A percentile compares a stretch with the other conserved stretches of the same genome.
Conservation (phyloP, 1,284 basidiomycete species). For the Leccinum huronense region DNA sequence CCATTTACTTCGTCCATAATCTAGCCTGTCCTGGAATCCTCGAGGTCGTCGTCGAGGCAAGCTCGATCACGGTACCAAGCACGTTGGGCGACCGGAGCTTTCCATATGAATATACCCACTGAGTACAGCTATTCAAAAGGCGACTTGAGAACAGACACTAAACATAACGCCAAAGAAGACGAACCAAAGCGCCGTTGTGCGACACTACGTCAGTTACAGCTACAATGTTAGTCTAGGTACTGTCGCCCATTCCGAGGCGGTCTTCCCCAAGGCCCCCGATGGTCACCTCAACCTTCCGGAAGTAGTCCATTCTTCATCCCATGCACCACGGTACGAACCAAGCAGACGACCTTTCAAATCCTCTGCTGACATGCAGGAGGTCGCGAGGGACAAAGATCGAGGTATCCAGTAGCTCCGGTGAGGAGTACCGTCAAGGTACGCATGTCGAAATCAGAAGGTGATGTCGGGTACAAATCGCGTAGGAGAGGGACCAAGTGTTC, state of each 20-base stretch:
- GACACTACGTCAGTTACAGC: slow-evolving; percentile 82
- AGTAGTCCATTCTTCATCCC: slow-evolving; percentile 87
- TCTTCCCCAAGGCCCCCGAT: slow-evolving; percentile 84
- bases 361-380: slow-evolving; percentile 63
- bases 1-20: slow-evolving; percentile 98
- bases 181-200: slow-evolving; percentile 94
- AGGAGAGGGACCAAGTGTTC: slow-evolving; percentile 62
- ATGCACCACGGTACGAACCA: slow-evolving; percentile 90
- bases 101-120: slow-evolving; percentile 99
- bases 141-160: slow-evolving; percentile 1
- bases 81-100: slow-evolving; percentile 93
- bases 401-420: slow-evolving; percentile 96
- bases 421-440: slow-evolving; percentile 81
- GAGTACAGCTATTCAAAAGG: slow-evolving; percentile 64
- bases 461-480: slow-evolving; percentile 55
- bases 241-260: slow-evolving; percentile 71
- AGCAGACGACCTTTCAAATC: slow-evolving; percentile 87
- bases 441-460: slow-evolving; percentile 51
- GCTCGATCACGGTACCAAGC: slow-evolving; percentile 79
- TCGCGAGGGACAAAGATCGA: slow-evolving; percentile 92
- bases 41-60: slow-evolving; percentile 79
- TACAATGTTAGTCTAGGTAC: slow-evolving; percentile 69
- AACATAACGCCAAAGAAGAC: slow-evolving; percentile 30
- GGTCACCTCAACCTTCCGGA: slow-evolving; percentile 77
- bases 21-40: slow-evolving; percentile 81